phyloP scores from a whole-genome alignment of 495 filamentous ascomycete species.

The Neurospora sp. region DNA sequence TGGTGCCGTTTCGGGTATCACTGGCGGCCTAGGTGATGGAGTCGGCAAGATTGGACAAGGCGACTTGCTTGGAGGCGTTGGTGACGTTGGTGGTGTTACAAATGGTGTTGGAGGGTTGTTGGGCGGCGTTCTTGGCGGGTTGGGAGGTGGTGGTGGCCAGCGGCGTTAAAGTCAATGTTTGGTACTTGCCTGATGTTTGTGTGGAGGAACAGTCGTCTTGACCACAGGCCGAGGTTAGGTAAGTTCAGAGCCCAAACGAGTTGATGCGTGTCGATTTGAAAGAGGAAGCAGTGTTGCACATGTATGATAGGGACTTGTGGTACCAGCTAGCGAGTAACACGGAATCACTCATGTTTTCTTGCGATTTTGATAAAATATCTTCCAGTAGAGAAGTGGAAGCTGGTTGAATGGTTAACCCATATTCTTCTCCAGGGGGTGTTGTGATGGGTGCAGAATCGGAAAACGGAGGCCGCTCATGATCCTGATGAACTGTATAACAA shows the following conservation, averaged over 20 bases:
- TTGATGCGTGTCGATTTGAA: background rate
- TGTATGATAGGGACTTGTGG: background rate
- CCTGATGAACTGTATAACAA: background rate
- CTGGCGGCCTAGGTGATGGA: conserved; percentile 13
- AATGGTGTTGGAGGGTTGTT: conserved; percentile 14
- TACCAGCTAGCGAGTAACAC: background rate
- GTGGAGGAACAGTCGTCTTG: background rate
- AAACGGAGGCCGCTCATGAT: background rate
- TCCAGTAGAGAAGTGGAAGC: background rate
- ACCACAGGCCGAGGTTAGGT: background rate
- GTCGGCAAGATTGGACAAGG: conserved; percentile 18
- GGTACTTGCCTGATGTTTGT: background rate
- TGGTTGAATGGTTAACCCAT: background rate
- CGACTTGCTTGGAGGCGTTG: conserved; percentile 16
- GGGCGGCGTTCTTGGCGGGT: conserved; percentile 14
- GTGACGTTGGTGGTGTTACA: conserved; percentile 13
- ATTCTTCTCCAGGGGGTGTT: background rate
- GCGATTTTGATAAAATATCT: background rate
- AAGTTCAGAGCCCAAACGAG: background rate
- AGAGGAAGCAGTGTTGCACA: background rate
- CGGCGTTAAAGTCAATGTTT: background rate
- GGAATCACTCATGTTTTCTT: background rate
- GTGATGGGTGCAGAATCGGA: too few species aligned
- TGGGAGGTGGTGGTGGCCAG: conserved; percentile 1
- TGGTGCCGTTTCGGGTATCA: conserved; percentile 12